Conservation (phyloP, 2,329 filamentous ascomycete species). For the Diaporthe citriasiana region DNA sequence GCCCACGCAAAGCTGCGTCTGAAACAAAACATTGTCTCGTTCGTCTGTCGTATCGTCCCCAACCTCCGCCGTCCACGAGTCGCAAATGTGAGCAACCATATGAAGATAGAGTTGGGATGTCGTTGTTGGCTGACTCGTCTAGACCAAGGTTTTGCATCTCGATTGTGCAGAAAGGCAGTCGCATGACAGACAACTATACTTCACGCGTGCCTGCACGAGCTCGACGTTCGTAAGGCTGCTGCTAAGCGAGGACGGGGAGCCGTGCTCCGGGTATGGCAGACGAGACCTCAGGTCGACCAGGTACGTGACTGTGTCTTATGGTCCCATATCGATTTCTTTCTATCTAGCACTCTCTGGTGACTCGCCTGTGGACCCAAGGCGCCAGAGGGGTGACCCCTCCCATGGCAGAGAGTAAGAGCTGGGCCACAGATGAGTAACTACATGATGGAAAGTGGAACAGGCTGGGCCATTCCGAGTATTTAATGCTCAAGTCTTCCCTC, state of each 20-base stretch:
- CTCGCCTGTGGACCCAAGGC: background rate
- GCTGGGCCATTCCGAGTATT: background rate
- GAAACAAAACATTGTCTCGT: constrained; percentile 20
- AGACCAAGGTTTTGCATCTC: constrained; percentile 27
- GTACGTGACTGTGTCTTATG: background rate
- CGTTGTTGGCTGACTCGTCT: constrained; percentile 19
- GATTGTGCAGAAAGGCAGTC: constrained; percentile 7
- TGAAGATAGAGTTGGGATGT: constrained; percentile 27
- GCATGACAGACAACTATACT: constrained; percentile 16
- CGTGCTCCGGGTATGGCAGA: constrained; percentile 27
- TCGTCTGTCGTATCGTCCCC: background rate
- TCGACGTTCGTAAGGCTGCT: constrained; percentile 19
- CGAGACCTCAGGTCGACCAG: constrained; percentile 13
- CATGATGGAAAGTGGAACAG: background rate
- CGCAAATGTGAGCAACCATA: constrained; percentile 5
- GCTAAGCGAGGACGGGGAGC: constrained; percentile 1
- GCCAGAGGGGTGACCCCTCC: too few relatives aligned
- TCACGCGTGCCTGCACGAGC: constrained; percentile 5
- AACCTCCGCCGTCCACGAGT: constrained; percentile 15
- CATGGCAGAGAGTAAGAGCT: background rate
- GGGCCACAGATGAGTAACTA: background rate
- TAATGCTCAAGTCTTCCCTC: background rate
- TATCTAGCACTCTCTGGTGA: background rate
- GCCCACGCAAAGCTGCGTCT: background rate
- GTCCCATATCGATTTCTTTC: background rate